phyloP scores from a whole-genome alignment of 2,329 filamentous ascomycete genomes.

The Beauveria bassiana region DNA sequence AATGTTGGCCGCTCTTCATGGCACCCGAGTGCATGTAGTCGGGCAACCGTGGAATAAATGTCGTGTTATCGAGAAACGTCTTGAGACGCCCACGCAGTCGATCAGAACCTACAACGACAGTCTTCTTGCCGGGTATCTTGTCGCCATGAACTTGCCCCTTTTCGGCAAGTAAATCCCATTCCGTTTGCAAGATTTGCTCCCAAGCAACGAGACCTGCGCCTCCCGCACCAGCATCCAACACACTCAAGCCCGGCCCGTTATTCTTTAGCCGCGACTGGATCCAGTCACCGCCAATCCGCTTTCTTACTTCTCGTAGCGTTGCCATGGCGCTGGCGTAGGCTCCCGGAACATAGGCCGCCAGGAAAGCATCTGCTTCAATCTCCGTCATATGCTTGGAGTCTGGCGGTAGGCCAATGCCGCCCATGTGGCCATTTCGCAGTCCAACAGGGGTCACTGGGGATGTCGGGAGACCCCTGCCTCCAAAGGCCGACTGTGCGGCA shows the following conservation, averaged over 20 bases:
- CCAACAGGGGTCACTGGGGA: slow-evolving; percentile 63
- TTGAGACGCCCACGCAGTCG: slow-evolving; percentile 68
- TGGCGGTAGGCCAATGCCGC: slow-evolving; percentile 56
- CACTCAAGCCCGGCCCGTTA: slow-evolving; percentile 43
- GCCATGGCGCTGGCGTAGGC: slow-evolving; percentile 62
- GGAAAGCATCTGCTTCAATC: slow-evolving; percentile 67
- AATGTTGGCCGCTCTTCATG: slow-evolving; percentile 43
- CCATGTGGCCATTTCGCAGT: slow-evolving; percentile 51
- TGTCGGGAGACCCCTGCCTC: slow-evolving; percentile 66
- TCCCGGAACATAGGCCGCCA: slow-evolving; percentile 62
- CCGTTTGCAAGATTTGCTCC: slow-evolving; percentile 69
- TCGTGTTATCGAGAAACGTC: slow-evolving; percentile 75
- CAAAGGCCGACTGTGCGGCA: slow-evolving; percentile 66
- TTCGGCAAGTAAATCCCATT: slow-evolving; percentile 66
- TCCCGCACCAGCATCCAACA: slow-evolving; percentile 68
- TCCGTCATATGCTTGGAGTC: slow-evolving; percentile 60
- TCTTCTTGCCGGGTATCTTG: slow-evolving; percentile 61
- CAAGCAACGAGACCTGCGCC: slow-evolving; percentile 69
- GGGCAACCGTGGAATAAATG: slow-evolving; percentile 84
- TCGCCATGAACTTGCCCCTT: slow-evolving; percentile 33
- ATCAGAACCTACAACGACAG: slow-evolving; percentile 71
- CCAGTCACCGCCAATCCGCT: slow-evolving; percentile 65
- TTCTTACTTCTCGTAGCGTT: slow-evolving; percentile 64
- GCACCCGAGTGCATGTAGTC: slow-evolving; percentile 66
- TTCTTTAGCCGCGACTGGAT: slow-evolving; percentile 51